Percentiles rank a stretch among this genome's conserved stretches.
Conservation (phyloP, 441 rosid species). For the Macaranga tanarius region DNA sequence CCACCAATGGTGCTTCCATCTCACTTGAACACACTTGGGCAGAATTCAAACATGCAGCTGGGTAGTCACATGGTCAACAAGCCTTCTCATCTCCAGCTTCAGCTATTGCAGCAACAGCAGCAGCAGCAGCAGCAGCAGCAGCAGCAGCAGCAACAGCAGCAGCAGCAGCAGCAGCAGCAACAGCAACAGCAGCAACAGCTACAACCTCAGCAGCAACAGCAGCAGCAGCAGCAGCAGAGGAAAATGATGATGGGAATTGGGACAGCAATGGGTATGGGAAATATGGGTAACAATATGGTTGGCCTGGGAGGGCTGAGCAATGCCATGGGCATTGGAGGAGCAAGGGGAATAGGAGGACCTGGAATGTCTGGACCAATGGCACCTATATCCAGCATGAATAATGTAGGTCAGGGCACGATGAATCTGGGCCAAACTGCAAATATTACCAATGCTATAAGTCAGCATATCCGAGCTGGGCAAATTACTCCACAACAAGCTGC, state of each 20-base stretch:
- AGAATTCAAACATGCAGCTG: slow-evolving; percentile 68
- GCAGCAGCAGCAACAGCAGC: slow-evolving; percentile 39
- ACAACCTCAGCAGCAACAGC: slow-evolving; percentile 51
- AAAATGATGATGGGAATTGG: slow-evolving; percentile 74
- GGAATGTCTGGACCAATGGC: slow-evolving; percentile 79
- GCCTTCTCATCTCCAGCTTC: slow-evolving; percentile 64
- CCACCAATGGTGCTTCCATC: slow-evolving; percentile 60
- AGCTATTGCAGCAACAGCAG: slow-evolving; percentile 70
- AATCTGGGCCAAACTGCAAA: slow-evolving; percentile 56
- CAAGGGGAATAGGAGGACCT: slow-evolving; percentile 69
- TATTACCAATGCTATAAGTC: slow-evolving; percentile 52
- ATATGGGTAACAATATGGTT: slow-evolving; percentile 59
- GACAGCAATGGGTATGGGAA: slow-evolving; percentile 61
- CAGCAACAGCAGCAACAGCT: slow-evolving; percentile 59
- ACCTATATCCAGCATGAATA: slow-evolving; percentile 55
- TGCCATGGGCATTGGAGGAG: slow-evolving; percentile 64
- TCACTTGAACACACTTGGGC: slow-evolving; percentile 59
- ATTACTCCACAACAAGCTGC: slow-evolving; percentile 43
- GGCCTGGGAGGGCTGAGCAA: slow-evolving; percentile 66
- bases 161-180: slow-evolving; percentile 52
- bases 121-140: slow-evolving; percentile 53
- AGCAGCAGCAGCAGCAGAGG: slow-evolving; percentile 57
- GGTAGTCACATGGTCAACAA: slow-evolving; percentile 79
- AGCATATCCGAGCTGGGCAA: slow-evolving; percentile 59
- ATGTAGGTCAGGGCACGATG: slow-evolving; percentile 63